Percentiles rank a stretch among this genome's conserved stretches.
These are phyloP conservation scores for Aethionema arabicum DNA, from an alignment of 345 rosid genomes.

Conservation along the genomic window DNA sequence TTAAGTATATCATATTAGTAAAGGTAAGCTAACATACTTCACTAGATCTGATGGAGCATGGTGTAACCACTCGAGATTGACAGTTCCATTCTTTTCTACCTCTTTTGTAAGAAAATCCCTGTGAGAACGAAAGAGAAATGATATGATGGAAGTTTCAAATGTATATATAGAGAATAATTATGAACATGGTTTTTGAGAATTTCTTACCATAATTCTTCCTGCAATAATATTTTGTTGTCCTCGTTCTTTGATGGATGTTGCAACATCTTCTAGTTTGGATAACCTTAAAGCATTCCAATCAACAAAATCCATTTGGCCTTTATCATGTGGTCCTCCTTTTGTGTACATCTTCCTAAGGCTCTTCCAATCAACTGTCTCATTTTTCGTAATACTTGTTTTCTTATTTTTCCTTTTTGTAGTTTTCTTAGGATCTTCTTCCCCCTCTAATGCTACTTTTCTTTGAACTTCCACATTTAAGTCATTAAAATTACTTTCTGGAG, in stretches of 20 bases:
- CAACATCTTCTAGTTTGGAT: conserved; percentile 35
- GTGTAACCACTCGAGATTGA: conserved; percentile 76
- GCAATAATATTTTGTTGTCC: conserved; percentile 53
- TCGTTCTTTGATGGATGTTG: conserved; percentile 40
- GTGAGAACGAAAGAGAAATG: not conserved
- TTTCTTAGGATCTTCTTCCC: not conserved
- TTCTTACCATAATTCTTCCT: conserved; percentile 46
- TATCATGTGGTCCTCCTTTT: conserved; percentile 28
- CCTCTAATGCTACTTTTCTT: not conserved
- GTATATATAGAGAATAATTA: no score
- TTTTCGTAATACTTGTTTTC: conserved; percentile 12
- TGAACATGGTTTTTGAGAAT: no score
- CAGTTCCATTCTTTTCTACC: conserved; percentile 38
- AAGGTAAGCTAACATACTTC: conserved; percentile 43
- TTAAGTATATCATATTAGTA: not conserved
- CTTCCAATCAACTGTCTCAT: conserved; percentile 47
- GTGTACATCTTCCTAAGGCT: conserved; percentile 38
- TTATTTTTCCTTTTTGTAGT: conserved; percentile 24
- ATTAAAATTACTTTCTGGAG: conserved; percentile 17
- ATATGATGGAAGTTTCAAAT: not conserved
- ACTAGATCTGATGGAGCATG: conserved; percentile 52
- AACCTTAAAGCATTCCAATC: conserved; percentile 61
- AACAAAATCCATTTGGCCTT: conserved; percentile 50
- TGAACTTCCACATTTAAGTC: not conserved
- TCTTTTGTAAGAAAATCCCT: conserved; percentile 51